Base-by-base conservation (phyloP, 2,329 filamentous ascomycete genomes). In the Aspergillus sp. region DNA sequence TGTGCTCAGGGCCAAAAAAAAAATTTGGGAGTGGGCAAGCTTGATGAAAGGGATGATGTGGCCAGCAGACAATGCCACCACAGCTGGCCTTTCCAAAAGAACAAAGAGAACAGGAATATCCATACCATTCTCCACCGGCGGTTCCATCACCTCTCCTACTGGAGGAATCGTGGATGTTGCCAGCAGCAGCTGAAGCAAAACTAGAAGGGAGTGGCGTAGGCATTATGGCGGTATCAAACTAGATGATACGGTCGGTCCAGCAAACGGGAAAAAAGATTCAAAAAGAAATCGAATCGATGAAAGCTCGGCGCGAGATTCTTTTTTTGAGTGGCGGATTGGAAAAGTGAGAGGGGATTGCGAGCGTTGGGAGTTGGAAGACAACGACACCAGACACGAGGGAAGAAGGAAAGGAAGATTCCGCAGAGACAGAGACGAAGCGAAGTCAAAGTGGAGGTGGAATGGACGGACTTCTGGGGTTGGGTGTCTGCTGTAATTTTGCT, bases 121-220 rank as follows among this genome's bases (percentile, higher is more conserved):
- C 83, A 69, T 77, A 89, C 86, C 85, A 89, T 69, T 89, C 86
- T 71, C 81, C 83, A 66, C 79, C 79, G 53, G 72, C 71, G 65
- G 79, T 59, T 66, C 73, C 70, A 77, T 81, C 66, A 67, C 71
- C 64, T 75, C 79, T 70, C 68, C 70, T 71, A 76, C 77, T 67
- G 79, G 80, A 65, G 76, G 79, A 70, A 66, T 82, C 65, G 75
- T 68, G 72, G 59, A 77, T 83, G 68, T 88, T 85, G 68, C 86
- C 86, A 65, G 86, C 86, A 57, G 86, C 86, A 60, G 86, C 86
- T 64, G 86, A 89, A 66, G 86, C 86, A 72, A 90, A 90, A 76
- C 85, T 90, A 58, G 86, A 88, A 60, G 85, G 83, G 68, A 89
- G 79, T 73, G 86, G 83, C 66, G 83, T 81, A 73, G 85, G 80